A percentile compares a stretch with the other conserved stretches of the same genome.
phyloP scores from a whole-genome alignment of 2,329 filamentous ascomycete genomes.

The Truncatella angustata region DNA sequence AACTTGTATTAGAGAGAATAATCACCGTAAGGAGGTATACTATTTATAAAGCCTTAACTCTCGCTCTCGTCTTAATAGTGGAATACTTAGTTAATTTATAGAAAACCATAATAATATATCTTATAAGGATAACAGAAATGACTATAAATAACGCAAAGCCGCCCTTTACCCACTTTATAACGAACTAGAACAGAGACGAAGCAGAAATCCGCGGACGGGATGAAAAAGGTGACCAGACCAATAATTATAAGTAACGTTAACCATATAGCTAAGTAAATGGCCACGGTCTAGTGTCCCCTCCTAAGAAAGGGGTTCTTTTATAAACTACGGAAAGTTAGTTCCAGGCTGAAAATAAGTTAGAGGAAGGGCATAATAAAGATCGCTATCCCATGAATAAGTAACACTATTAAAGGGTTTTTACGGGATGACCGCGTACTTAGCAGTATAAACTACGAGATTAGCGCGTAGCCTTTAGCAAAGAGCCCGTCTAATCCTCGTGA shows the following conservation, averaged over 20 bases:
- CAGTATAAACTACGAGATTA: conserved; percentile 57
- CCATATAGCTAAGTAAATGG: conserved; percentile 53
- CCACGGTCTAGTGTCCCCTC: conserved; percentile 58
- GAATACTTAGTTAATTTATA: conserved; percentile 53
- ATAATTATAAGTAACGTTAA: conserved; percentile 51
- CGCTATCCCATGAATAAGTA: conserved; percentile 42
- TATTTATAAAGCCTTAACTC: conserved; percentile 66
- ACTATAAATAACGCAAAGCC: conserved; percentile 53
- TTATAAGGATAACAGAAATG: conserved; percentile 48
- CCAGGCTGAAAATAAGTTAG: conserved; percentile 64
- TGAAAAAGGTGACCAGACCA: conserved; percentile 57
- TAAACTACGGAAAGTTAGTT: conserved; percentile 56
- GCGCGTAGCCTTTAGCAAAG: conserved; percentile 50
- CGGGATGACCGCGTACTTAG: conserved; percentile 46
- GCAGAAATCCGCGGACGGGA: conserved; percentile 57
- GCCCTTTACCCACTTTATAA: conserved; percentile 57
- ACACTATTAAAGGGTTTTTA: background rate
- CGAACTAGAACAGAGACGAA: conserved; percentile 67
- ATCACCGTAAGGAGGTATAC: conserved; percentile 63
- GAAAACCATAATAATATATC: conserved; percentile 52
- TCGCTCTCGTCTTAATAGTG: conserved; percentile 56
- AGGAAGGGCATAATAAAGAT: conserved; percentile 66
- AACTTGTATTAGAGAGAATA: conserved; percentile 55
- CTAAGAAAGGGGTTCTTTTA: conserved; percentile 54
- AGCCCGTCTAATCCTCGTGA: conserved; percentile 51